Conservation (phyloP, 306 rosid genomes). For the Rosa rugosa region DNA sequence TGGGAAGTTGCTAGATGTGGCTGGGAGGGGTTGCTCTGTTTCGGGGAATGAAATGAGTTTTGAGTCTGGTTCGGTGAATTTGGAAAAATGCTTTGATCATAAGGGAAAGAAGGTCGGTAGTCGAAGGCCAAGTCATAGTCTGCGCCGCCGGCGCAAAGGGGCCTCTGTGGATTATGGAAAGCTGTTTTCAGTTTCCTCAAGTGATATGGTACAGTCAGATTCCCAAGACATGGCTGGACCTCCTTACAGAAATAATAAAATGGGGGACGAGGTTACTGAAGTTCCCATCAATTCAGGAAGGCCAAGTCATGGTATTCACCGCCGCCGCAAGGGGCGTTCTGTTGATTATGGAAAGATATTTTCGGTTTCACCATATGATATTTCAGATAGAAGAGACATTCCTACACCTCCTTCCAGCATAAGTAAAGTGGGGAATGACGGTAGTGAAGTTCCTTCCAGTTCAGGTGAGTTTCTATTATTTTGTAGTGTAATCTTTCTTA, state of each 20-base stretch:
- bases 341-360: slow-evolving; percentile 17
- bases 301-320: slow-evolving; percentile 26
- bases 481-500: neutral
- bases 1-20: neutral
- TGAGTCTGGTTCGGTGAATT: slow-evolving; percentile 14
- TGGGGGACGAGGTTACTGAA: slow-evolving; percentile 26
- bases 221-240: slow-evolving; percentile 18
- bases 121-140: slow-evolving; percentile 27
- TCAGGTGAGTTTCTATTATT: slow-evolving; percentile 6
- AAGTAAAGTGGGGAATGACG: slow-evolving; percentile 23
- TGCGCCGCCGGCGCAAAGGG: slow-evolving; percentile 20
- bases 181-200: slow-evolving; percentile 15
- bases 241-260: slow-evolving; percentile 27
- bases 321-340: slow-evolving; percentile 8
- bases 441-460: slow-evolving; percentile 30
- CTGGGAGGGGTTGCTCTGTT: slow-evolving; percentile 8
- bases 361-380: slow-evolving; percentile 27
- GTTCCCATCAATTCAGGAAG: slow-evolving; percentile 32
- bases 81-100: slow-evolving; percentile 7
- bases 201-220: slow-evolving; percentile 27
- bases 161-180: slow-evolving; percentile 17
- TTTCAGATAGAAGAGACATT: slow-evolving; percentile 21
- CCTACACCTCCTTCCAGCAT: slow-evolving; percentile 31
- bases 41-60: slow-evolving; percentile 3
- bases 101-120: slow-evolving; percentile 18